Conservation (phyloP, 2,329 filamentous ascomycete species). For the Venturia asperata region DNA sequence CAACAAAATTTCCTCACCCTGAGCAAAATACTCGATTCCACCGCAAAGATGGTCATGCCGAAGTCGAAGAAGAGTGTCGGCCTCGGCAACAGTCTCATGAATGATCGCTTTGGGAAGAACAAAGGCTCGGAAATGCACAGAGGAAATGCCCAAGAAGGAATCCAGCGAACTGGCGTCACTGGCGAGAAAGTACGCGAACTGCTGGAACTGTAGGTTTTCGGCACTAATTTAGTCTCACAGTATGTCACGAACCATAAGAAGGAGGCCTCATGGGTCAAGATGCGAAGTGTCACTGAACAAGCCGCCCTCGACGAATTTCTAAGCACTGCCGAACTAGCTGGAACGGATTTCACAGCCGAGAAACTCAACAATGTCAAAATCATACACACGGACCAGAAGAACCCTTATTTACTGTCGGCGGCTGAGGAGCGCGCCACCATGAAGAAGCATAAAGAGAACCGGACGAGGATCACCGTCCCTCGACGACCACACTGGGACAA, state of each 20-base stretch:
- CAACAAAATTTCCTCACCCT: background rate
- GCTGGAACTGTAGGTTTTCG: conserved; percentile 12
- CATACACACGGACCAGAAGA: conserved; percentile 92
- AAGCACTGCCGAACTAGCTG: conserved; percentile 90
- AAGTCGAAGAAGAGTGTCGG: conserved; percentile 95
- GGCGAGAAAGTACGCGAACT: conserved; percentile 59
- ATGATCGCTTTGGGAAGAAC: conserved; percentile 92
- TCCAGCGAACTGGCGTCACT: conserved; percentile 64
- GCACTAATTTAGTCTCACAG: conserved; percentile 30
- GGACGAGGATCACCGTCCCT: conserved; percentile 74
- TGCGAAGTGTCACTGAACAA: conserved; percentile 97
- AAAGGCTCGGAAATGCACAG: conserved; percentile 79
- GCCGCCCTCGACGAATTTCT: conserved; percentile 94
- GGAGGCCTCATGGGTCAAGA: conserved; percentile 96
- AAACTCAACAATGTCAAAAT: conserved; percentile 99
- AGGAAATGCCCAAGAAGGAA: conserved; percentile 52
- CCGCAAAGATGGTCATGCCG: conserved; percentile 57
- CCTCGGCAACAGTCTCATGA: conserved; percentile 96
- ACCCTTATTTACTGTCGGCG: conserved; percentile 82
- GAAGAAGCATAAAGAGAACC: conserved; percentile 78
- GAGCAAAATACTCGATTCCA: background rate
- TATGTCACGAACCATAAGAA: conserved; percentile 88
- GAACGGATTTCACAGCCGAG: conserved; percentile 96
- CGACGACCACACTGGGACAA: conserved; percentile 84
- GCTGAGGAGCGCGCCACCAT: conserved; percentile 72